These are phyloP conservation scores for Boletus bicolor DNA, from an alignment of 768 basidiomycete species.

Conservation along the genomic window DNA sequence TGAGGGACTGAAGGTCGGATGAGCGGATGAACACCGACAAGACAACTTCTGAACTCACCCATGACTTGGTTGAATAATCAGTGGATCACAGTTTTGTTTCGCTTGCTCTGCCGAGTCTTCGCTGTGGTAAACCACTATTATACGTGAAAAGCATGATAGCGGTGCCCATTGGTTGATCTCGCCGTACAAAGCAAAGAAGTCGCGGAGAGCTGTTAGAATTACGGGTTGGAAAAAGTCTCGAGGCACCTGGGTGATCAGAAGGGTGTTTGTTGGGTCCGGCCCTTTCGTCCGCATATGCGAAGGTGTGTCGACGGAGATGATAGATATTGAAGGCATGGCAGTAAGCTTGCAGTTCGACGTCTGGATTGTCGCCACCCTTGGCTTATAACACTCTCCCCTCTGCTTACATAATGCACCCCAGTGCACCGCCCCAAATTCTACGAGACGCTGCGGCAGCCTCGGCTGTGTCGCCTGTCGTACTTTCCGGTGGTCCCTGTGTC, in stretches of 20 bases:
- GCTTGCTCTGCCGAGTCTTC: constrained; percentile 66
- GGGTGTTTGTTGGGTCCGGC: constrained; percentile 64
- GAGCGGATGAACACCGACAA: constrained; percentile 4
- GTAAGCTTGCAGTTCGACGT: background rate
- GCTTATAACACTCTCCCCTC: constrained; percentile 12
- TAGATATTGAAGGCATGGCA: constrained; percentile 29
- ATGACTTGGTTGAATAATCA: constrained; percentile 51
- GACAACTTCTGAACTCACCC: constrained; percentile 40
- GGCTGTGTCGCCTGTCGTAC: constrained; percentile 20
- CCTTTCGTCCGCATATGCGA: background rate
- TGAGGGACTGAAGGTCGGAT: constrained; percentile 38
- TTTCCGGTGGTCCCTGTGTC: constrained; percentile 14
- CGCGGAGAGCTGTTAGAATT: constrained; percentile 60
- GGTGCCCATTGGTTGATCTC: constrained; percentile 90
- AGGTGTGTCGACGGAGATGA: constrained; percentile 18
- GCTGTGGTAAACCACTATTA: constrained; percentile 73
- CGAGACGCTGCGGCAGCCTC: background rate
- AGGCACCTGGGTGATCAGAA: constrained; percentile 78
- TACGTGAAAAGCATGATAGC: constrained; percentile 73
- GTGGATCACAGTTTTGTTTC: constrained; percentile 62
- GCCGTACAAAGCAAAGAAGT: constrained; percentile 77
- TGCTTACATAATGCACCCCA: constrained; percentile 21
- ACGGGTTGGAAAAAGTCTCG: constrained; percentile 71
- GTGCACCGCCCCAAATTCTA: constrained; percentile 1
- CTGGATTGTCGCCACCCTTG: background rate